These are phyloP conservation scores for Aspergillus udagawae DNA, from an alignment of 2,329 filamentous ascomycete genomes.

Conservation along the genomic window DNA sequence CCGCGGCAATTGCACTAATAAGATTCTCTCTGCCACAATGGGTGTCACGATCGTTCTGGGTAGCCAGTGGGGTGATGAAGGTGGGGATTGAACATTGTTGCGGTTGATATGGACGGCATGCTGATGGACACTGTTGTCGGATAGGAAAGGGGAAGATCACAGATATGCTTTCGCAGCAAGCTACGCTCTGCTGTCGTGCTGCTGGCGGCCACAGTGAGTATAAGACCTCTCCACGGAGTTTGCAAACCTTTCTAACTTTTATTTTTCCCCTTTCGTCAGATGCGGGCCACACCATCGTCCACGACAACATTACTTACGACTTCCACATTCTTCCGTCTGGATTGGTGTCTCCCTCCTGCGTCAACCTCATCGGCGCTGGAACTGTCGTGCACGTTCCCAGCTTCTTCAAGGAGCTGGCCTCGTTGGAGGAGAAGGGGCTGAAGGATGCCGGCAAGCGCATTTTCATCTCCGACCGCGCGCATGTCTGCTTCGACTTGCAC, in stretches of 20 bases:
- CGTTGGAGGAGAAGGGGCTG: constrained; percentile 43
- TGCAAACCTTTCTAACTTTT: neutral
- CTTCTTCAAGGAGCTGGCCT: constrained; percentile 46
- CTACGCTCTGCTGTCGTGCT: constrained; percentile 43
- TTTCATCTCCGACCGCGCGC: constrained; percentile 45
- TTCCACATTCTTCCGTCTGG: constrained; percentile 48
- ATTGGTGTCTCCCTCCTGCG: constrained; percentile 41
- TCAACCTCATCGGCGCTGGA: constrained; percentile 47
- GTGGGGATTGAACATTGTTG: constrained; percentile 18
- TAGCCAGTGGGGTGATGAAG: constrained; percentile 48
- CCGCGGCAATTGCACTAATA: neutral
- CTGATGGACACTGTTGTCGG: constrained; percentile 7
- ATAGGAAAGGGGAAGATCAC: constrained; percentile 47
- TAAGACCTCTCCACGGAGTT: neutral
- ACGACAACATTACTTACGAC: constrained; percentile 44
- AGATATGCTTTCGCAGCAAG: constrained; percentile 44
- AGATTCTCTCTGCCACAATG: constrained; percentile 18
- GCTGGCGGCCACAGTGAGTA: constrained; percentile 46
- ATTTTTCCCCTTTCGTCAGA: constrained; percentile 18
- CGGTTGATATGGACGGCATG: constrained; percentile 1
- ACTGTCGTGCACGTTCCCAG: constrained; percentile 46
- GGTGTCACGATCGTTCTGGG: constrained; percentile 43
- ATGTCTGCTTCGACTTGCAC: constrained; percentile 44
- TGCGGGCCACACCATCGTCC: constrained; percentile 48
- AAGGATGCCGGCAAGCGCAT: constrained; percentile 38